Percentiles rank a stretch among this genome's conserved stretches.
Evolutionary conservation across 2,329 filamentous ascomycete species (phyloP).

Genomic region (Rutstroemia sp.): DNA sequence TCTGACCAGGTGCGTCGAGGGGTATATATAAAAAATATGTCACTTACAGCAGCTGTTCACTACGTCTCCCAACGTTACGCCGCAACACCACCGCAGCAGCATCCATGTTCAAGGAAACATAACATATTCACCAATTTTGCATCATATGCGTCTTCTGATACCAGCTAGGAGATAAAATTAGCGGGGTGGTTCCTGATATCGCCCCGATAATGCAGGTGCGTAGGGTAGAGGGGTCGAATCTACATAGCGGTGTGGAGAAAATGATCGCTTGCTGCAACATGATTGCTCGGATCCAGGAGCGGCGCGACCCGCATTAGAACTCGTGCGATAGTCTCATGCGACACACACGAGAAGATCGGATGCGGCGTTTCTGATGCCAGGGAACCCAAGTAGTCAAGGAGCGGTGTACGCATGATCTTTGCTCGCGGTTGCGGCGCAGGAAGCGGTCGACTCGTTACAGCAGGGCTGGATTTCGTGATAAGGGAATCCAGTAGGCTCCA

Average conservation of each 20-base stretch:
- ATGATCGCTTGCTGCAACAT: not conserved
- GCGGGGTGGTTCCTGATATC: no score
- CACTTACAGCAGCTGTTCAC: not conserved
- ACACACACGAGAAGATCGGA: not conserved
- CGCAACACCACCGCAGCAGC: no score
- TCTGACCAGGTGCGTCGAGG: not conserved
- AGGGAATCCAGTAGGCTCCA: not conserved
- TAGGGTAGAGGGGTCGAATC: not conserved
- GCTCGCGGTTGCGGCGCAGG: not conserved
- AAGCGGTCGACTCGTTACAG: not conserved
- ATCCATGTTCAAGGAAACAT: no score
- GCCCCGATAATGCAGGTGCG: no score
- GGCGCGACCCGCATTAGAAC: not conserved
- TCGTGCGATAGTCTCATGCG: not conserved
- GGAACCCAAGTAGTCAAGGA: not conserved
- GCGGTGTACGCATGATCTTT: conserved; percentile 1
- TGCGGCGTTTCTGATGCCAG: no score
- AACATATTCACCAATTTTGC: not conserved
- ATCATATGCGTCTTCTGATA: not conserved
- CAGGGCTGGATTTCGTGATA: not conserved
- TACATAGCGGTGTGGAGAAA: conserved; percentile 9
- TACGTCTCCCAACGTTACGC: no score
- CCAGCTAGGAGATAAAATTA: not conserved
- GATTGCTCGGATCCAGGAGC: not conserved
- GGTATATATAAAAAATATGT: not conserved